Base-by-base conservation (phyloP, 352 stramenopile species). In the Globisporangium parvum region DNA sequence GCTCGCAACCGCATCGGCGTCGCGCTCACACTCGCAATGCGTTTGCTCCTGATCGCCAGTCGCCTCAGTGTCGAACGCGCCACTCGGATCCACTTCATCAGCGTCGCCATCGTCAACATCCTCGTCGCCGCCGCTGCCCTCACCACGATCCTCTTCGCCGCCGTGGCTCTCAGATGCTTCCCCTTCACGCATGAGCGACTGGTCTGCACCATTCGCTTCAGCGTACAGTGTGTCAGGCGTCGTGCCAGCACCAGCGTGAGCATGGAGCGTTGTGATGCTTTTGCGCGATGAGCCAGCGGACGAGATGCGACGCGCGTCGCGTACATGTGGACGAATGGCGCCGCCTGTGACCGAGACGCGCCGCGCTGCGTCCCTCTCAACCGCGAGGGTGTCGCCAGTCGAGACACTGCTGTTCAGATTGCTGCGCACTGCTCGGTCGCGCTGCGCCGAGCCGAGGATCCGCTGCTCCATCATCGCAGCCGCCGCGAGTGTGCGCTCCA, bases 381-480 rank as follows among this genome's bases (percentile, higher is more conserved):
- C 14, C 2, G 3, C 35, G 3, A 53, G 23, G 4, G 1, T 8
- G 2, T 52, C 6, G 45, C 10, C 14, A 12, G 33, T 41, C 26
- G 6, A 33, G 21, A 9, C n/a, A 21, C 14, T 1, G 14, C 45
- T 11, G 40, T 45, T 6, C 2, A 39, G 14, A 17, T 40, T 24
- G 26, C 47, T 51, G 23, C 35, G 59, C 0, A 24, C 24, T 10
- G 51, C 26, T 20, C 59, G 52, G 3, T 65, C 57, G 18, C 61
- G 55, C 23, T 65, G 59, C n/a, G 66, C 59, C 6, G 63, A 69
- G 15, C 77, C 45, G 10, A 80, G 42, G 20, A 81, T 53, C 3
- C 56, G 63, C 37, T 73, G 63, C 49, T 81, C 66, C 47, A 77
- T 67, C 21, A 61, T 63, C 59, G 55, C 54, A 37, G 31, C 31